phyloP scores from a whole-genome alignment of 1,284 basidiomycete genomes.

The Taiwanofungus camphoratus region DNA sequence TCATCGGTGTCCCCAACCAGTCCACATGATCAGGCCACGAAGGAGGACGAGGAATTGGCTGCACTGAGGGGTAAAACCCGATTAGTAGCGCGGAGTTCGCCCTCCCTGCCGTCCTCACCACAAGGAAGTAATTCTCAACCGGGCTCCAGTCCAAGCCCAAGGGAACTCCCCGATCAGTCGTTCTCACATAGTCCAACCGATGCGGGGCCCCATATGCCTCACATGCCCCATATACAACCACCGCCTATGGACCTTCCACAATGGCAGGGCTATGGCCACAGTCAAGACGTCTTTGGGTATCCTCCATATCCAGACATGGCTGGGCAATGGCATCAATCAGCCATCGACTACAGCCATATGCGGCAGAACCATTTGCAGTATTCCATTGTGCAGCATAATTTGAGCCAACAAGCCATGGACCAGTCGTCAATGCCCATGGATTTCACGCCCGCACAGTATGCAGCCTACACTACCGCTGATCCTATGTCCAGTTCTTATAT shows the following conservation, averaged over 20 bases:
- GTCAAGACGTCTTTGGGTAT: constrained; percentile 10
- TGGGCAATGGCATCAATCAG: background rate
- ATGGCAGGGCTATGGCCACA: constrained; percentile 8
- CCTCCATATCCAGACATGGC: background rate
- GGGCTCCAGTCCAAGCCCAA: constrained; percentile 18
- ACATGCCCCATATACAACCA: constrained; percentile 2
- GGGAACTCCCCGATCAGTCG: constrained; percentile 18
- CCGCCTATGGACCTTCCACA: background rate
- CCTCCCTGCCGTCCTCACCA: constrained; percentile 39
- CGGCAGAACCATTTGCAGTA: no score
- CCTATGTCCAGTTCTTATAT: constrained; percentile 10
- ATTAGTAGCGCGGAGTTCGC: constrained; percentile 49
- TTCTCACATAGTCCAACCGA: no score
- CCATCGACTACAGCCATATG: no score
- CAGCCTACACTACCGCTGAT: constrained; percentile 14
- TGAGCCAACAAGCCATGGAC: no score
- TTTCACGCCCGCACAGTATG: constrained; percentile 11
- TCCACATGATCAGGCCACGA: constrained; percentile 31
- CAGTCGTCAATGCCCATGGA: constrained; percentile 4
- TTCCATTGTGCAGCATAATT: no score
- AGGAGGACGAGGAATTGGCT: constrained; percentile 55
- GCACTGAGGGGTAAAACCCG: constrained; percentile 57
- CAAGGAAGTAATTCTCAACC: constrained; percentile 15
- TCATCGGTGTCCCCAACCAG: constrained; percentile 15
- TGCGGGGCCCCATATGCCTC: no score